Evolutionary conservation across 495 filamentous ascomycete genomes (phyloP).

Genomic region (Parathielavia appendiculata): DNA sequence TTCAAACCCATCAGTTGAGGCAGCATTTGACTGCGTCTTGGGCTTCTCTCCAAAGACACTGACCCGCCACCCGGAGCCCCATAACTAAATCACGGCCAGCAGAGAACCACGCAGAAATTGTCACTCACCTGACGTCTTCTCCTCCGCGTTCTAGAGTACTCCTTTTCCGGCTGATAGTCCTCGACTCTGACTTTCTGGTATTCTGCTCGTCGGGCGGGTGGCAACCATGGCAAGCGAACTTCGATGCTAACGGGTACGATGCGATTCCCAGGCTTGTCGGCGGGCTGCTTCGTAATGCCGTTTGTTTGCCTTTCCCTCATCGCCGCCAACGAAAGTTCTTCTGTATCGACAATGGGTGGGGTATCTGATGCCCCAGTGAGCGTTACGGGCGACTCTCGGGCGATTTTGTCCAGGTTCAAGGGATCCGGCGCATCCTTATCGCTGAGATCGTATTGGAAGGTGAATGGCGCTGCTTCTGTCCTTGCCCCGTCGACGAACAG

Average conservation of each 20-base stretch:
- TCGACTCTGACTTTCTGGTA: slow-evolving; percentile 20
- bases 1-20: neutral
- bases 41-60: neutral
- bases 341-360: neutral
- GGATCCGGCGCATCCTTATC: slow-evolving; percentile 21
- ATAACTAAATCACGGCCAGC: neutral
- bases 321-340: neutral
- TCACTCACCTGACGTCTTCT: slow-evolving; percentile 23
- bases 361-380: neutral
- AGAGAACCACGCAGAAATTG: neutral
- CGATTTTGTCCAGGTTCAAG: slow-evolving; percentile 16
- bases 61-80: neutral
- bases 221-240: slow-evolving; percentile 23
- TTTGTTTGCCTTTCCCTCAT: neutral
- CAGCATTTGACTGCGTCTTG: neutral
- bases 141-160: slow-evolving; percentile 6
- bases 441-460: slow-evolving; percentile 25
- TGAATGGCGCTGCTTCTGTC: slow-evolving; percentile 17
- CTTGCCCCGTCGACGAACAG: slow-evolving; percentile 8
- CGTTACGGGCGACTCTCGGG: slow-evolving; percentile 1
- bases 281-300: neutral
- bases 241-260: slow-evolving; percentile 21
- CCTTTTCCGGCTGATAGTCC: slow-evolving; percentile 10
- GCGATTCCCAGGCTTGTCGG: neutral
- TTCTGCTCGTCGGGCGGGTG: slow-evolving; percentile 9